Evolutionary conservation across 2,329 filamentous ascomycete species (phyloP).

Genomic region (Clonostachys rosea): DNA sequence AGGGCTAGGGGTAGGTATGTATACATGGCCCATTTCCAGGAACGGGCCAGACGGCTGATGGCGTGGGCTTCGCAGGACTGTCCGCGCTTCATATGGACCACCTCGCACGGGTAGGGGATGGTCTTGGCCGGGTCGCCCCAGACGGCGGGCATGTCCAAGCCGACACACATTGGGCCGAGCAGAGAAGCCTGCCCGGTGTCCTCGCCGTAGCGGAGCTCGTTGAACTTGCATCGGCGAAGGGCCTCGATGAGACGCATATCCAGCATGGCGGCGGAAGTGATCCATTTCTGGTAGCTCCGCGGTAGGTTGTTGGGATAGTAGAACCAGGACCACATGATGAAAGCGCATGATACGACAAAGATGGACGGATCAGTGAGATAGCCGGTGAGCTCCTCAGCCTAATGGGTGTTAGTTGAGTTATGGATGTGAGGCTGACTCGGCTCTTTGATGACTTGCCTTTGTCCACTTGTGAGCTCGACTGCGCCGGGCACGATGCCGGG

Average conservation of each 20-base stretch:
- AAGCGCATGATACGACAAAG: conserved; percentile 66
- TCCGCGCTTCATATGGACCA: conserved; percentile 78
- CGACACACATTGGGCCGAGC: conserved; percentile 66
- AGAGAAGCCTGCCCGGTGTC: conserved; percentile 67
- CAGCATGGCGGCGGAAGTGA: conserved; percentile 69
- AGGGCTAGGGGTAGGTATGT: conserved; percentile 76
- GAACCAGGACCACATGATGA: conserved; percentile 90
- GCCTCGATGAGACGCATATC: conserved; percentile 71
- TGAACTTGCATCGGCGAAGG: conserved; percentile 60
- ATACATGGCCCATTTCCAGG: conserved; percentile 69
- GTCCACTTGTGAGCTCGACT: conserved; percentile 41
- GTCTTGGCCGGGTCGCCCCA: conserved; percentile 70
- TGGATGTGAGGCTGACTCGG: neutral
- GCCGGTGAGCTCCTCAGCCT: conserved; percentile 26
- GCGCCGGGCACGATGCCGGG: conserved; percentile 37
- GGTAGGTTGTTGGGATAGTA: conserved; percentile 70
- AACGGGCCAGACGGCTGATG: conserved; percentile 58
- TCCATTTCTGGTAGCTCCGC: conserved; percentile 75
- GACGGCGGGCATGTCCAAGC: conserved; percentile 61
- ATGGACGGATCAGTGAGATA: conserved; percentile 56
- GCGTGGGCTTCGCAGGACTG: conserved; percentile 73
- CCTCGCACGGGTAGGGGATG: conserved; percentile 73
- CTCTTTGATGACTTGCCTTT: conserved; percentile 22
- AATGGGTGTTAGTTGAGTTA: neutral
- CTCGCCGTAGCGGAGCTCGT: conserved; percentile 65